phyloP scores from a whole-genome alignment of 139 green algal genomes.

The Chlamydomonas asymmetrica region DNA sequence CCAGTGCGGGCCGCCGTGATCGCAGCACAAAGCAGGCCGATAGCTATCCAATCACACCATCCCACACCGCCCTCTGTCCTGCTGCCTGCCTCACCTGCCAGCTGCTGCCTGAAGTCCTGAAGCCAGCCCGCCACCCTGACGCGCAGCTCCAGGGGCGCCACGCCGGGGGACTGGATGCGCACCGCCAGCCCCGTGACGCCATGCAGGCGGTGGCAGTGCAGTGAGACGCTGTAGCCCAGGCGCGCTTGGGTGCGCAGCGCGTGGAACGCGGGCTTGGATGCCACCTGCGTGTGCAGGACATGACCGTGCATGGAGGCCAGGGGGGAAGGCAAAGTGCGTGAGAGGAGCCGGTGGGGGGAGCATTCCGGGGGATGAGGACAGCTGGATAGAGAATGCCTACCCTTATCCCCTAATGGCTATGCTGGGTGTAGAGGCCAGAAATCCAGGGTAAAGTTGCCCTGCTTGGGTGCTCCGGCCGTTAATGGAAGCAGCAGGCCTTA shows the following conservation, averaged over 20 bases:
- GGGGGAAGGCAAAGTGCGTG: background rate
- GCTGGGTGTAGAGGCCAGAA: no score
- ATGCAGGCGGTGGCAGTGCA: constrained; percentile 14
- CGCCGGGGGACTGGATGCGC: constrained; percentile 33
- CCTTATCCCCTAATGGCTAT: no score
- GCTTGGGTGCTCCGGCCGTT: no score
- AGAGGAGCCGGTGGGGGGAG: no score
- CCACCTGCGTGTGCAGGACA: constrained; percentile 21
- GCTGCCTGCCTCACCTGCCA: constrained; percentile 6
- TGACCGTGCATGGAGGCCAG: background rate
- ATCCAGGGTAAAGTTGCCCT: no score
- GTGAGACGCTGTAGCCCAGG: constrained; percentile 49
- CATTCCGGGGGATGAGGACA: no score
- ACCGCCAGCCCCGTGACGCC: constrained; percentile 27
- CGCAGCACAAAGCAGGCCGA: background rate
- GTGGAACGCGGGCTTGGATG: constrained; percentile 56
- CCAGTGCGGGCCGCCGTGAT: no score
- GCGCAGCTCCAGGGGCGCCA: constrained; percentile 6
- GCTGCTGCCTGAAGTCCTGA: constrained; percentile 22
- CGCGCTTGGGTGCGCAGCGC: constrained; percentile 51
- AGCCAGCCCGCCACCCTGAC: constrained; percentile 36
- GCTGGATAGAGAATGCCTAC: no score
- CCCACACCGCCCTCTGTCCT: background rate
- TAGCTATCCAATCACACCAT: background rate
- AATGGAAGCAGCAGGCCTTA: no score